Percentiles rank a stretch among this genome's conserved stretches.
Evolutionary conservation across 1,284 basidiomycete genomes (phyloP).

Genomic region (Ceratobasidium sp.): DNA sequence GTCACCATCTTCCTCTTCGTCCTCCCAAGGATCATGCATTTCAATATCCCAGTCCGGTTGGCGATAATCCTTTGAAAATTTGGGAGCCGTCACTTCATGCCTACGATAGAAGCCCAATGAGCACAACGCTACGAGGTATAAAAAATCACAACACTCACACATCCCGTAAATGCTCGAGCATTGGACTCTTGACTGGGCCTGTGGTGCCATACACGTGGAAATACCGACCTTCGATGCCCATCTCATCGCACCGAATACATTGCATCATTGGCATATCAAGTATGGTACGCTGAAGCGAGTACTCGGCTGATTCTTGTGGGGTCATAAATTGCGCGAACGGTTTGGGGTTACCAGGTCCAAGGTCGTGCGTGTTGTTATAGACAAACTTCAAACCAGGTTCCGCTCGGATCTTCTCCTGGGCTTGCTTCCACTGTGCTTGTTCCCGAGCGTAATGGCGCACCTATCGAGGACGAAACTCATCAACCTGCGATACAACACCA

Average conservation of each 20-base stretch:
- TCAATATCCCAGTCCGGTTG: not conserved
- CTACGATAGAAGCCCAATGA: not conserved
- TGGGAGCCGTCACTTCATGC: not conserved
- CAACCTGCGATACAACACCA: not conserved
- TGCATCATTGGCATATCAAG: too few species aligned
- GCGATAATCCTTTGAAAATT: not conserved
- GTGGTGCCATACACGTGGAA: not conserved
- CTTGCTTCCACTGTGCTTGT: too few species aligned
- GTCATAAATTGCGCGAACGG: conserved; percentile 4
- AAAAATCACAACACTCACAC: conserved; percentile 1
- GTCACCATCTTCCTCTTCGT: not conserved
- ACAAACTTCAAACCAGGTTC: too few species aligned
- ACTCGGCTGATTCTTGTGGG: not conserved
- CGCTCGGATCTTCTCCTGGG: too few species aligned
- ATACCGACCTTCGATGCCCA: not conserved
- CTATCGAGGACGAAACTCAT: not conserved
- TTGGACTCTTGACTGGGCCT: not conserved
- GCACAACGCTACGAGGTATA: not conserved
- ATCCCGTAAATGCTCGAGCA: conserved; percentile 2
- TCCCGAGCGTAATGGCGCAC: conserved; percentile 6
- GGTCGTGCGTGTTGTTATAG: too few species aligned
- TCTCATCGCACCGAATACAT: too few species aligned
- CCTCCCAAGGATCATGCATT: not conserved
- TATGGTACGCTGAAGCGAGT: not conserved
- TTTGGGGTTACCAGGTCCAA: not conserved